phyloP scores from a whole-genome alignment of 805 yeast genomes.

The Sugiyamaella marilandica region DNA sequence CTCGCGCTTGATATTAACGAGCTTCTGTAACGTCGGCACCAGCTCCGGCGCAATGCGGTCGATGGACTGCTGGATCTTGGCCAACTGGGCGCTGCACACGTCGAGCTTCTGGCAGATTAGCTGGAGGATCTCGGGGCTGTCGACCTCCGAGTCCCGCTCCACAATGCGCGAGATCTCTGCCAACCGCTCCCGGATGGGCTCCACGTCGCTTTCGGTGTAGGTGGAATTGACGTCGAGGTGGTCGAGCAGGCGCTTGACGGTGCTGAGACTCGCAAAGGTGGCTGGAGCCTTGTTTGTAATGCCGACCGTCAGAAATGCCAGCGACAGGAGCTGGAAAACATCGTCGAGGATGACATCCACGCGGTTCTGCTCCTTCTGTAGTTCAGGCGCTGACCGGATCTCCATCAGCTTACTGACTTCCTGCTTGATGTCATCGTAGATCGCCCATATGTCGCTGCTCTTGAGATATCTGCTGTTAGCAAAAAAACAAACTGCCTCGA shows the following conservation, averaged over 20 bases:
- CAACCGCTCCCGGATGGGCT: conserved; percentile 70
- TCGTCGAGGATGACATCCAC: conserved; percentile 81
- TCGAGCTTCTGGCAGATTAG: conserved; percentile 62
- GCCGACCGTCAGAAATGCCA: conserved; percentile 90
- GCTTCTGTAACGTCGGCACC: conserved; percentile 49
- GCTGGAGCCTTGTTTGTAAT: conserved; percentile 88
- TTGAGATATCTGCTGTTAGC: conserved; percentile 26
- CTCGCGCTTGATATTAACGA: conserved; percentile 59
- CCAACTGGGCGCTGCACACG: conserved; percentile 55
- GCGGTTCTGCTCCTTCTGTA: conserved; percentile 29
- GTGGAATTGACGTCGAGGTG: conserved; percentile 79
- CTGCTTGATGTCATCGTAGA: conserved; percentile 28
- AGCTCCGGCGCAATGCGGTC: conserved; percentile 50
- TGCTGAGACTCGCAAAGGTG: conserved; percentile 80
- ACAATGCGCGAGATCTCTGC: conserved; percentile 65
- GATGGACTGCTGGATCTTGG: conserved; percentile 52
- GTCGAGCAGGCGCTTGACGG: conserved; percentile 77
- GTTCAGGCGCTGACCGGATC: conserved; percentile 30
- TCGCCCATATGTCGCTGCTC: conserved; percentile 29
- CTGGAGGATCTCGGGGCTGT: conserved; percentile 46
- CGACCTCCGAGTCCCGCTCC: conserved; percentile 34
- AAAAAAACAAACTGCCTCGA: neutral
- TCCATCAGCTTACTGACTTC: conserved; percentile 30
- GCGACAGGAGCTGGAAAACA: conserved; percentile 78
- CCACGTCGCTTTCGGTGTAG: conserved; percentile 77